Conservation (phyloP, 768 basidiomycete genomes). For the Kondoa subrosea region DNA sequence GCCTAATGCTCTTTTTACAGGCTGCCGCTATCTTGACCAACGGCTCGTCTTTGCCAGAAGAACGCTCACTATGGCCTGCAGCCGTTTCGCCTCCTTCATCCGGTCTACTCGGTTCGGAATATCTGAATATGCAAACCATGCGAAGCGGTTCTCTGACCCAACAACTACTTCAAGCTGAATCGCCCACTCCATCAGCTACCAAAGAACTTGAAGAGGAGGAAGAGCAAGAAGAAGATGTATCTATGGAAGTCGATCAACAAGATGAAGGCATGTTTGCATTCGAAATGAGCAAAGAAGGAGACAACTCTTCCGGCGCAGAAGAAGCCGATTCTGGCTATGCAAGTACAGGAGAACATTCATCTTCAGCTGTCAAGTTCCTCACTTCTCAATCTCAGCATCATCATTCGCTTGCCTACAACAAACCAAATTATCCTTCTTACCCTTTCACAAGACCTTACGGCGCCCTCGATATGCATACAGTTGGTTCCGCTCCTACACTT, state of each 20-base stretch:
- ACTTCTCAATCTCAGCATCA: too few species aligned
- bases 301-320: slow-evolving; percentile 1
- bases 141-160: slow-evolving; percentile 4
- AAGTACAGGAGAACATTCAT: neutral
- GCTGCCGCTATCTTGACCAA: slow-evolving; percentile 90
- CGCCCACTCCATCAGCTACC: slow-evolving; percentile 3
- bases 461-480: neutral
- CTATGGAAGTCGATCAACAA: neutral
- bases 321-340: neutral
- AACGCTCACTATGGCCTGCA: slow-evolving; percentile 59
- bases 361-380: neutral
- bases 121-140: slow-evolving; percentile 25
- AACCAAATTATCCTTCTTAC: too few species aligned
- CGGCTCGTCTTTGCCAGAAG: slow-evolving; percentile 71
- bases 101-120: slow-evolving; percentile 26
- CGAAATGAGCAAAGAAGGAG: neutral
- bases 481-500: neutral
- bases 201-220: neutral
- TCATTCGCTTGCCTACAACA: too few species aligned
- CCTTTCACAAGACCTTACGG: neutral
- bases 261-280: slow-evolving; percentile 5
- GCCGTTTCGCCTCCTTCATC: slow-evolving; percentile 28
- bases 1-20: neutral
- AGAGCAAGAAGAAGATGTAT: slow-evolving; percentile 1
- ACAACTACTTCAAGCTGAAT: neutral